Conservation (phyloP, 257 asterid species). For the Solanum etuberosum region DNA sequence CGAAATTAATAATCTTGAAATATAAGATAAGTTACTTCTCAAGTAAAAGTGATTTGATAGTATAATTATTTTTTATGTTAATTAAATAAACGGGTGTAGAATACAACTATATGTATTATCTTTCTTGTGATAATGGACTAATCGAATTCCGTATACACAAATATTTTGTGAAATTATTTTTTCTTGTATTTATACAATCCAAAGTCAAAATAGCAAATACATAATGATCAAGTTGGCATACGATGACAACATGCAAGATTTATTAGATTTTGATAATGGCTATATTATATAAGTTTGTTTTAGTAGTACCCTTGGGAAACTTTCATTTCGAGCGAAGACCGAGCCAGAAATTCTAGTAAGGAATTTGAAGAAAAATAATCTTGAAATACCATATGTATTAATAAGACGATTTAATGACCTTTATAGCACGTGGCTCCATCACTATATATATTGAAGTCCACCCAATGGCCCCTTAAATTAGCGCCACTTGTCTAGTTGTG, state of each 20-base stretch:
- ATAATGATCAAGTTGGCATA: neutral
- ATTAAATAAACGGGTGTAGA: neutral
- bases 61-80: neutral
- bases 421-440: neutral
- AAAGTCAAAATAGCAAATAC: neutral
- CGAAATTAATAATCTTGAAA: neutral
- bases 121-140: no score
- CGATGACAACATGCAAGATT: neutral
- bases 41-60: neutral
- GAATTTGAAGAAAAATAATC: neutral
- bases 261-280: no score
- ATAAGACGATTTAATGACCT: neutral
- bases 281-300: neutral
- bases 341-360: neutral
- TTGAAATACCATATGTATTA: neutral
- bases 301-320: neutral
- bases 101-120: neutral
- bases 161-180: neutral
- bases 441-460: neutral
- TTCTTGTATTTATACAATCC: neutral
- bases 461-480: neutral
- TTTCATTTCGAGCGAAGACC: accelerated
- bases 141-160: neutral
- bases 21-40: neutral
- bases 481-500: neutral